Percentiles rank a stretch among this genome's conserved stretches.
Evolutionary conservation across 805 yeast species (phyloP).

Genomic region (Metschnikowia proteae): DNA sequence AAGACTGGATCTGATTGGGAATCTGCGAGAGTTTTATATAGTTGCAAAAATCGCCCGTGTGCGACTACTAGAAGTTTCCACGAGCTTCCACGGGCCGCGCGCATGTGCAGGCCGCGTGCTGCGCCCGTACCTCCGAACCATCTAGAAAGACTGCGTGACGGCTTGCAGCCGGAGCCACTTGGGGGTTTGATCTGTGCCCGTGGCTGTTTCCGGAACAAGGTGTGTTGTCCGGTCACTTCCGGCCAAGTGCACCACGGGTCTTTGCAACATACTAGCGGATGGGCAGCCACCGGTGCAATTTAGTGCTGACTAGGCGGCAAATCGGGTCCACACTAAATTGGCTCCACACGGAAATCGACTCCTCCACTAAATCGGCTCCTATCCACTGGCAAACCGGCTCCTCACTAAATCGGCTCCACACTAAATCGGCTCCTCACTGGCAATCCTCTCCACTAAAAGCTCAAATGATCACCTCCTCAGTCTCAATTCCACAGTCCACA

Average conservation of each 20-base stretch:
- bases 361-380: too few species aligned
- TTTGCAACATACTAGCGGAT: too few species aligned
- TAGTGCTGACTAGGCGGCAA: too few species aligned
- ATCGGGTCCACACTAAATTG: too few species aligned
- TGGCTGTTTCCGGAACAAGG: too few species aligned
- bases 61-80: conserved; percentile 26
- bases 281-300: too few species aligned
- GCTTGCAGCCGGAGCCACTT: too few species aligned
- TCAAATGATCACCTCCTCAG: conserved; percentile 63
- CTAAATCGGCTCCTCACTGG: neutral
- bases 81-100: conserved; percentile 24
- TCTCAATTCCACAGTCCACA: conserved; percentile 75
- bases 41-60: conserved; percentile 11
- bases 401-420: neutral
- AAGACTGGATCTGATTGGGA: neutral
- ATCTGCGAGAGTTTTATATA: conserved; percentile 8
- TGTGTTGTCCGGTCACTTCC: too few species aligned
- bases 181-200: neutral
- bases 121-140: neutral
- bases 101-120: neutral
- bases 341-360: too few species aligned
- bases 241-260: too few species aligned
- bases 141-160: neutral
- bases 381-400: too few species aligned
- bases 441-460: neutral